phyloP scores from a whole-genome alignment of 306 rosid genomes.

The Arachis hypogaea region DNA sequence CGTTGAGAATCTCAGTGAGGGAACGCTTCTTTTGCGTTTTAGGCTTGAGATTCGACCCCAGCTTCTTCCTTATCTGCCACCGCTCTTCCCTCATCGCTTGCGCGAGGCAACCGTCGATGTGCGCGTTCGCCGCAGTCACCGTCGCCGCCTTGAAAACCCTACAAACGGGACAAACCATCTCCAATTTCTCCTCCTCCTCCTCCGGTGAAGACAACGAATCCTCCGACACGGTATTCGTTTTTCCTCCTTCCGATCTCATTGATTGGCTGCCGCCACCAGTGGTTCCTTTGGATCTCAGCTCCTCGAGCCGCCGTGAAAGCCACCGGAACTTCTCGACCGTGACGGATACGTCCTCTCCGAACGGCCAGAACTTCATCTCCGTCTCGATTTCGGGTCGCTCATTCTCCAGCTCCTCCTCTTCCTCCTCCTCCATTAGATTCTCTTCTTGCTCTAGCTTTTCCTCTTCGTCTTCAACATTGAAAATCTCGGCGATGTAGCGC shows the following conservation, averaged over 20 bases:
- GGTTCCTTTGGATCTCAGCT: constrained; percentile 48
- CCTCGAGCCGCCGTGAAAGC: constrained; percentile 69
- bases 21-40: constrained; percentile 74
- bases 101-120: constrained; percentile 56
- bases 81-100: constrained; percentile 43
- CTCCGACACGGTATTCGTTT: background rate
- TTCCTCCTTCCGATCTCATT: constrained; percentile 7
- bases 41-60: constrained; percentile 45
- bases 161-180: constrained; percentile 63
- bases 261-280: background rate
- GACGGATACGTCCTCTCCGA: constrained; percentile 41
- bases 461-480: constrained; percentile 30
- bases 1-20: constrained; percentile 69
- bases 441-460: background rate
- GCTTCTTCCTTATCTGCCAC: constrained; percentile 40
- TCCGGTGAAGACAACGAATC: background rate
- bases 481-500: constrained; percentile 78
- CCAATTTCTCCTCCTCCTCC: constrained; percentile 45
- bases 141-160: constrained; percentile 49
- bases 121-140: constrained; percentile 53
- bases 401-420: background rate
- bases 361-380: constrained; percentile 22
- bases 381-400: constrained; percentile 9
- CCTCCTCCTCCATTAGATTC: background rate
- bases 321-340: constrained; percentile 71